A percentile compares a stretch with the other conserved stretches of the same genome.
These are phyloP conservation scores for Rutstroemia sp. DNA, from an alignment of 2,329 filamentous ascomycete species.

Conservation along the genomic window DNA sequence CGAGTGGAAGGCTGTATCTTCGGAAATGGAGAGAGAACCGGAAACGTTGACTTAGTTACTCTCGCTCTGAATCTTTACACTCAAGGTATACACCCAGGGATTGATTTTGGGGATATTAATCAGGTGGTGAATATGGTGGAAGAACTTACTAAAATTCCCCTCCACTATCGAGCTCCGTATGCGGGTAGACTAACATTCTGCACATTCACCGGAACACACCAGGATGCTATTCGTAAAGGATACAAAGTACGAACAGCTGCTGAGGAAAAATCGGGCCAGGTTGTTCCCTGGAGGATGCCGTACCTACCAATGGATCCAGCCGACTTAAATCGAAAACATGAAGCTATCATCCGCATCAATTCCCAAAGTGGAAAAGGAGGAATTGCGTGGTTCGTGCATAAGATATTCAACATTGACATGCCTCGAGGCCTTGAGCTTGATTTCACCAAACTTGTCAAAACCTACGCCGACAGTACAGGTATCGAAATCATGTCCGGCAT, in stretches of 20 bases:
- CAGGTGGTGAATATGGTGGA: constrained; percentile 79
- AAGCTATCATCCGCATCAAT: constrained; percentile 92
- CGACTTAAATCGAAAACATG: constrained; percentile 86
- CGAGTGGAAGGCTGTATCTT: constrained; percentile 86
- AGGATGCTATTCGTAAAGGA: constrained; percentile 87
- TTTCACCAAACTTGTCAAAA: constrained; percentile 15
- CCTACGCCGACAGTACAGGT: background rate
- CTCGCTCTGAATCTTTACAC: constrained; percentile 87
- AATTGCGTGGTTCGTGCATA: constrained; percentile 75
- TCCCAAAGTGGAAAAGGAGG: constrained; percentile 89
- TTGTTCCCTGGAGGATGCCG: constrained; percentile 71
- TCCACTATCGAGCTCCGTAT: constrained; percentile 80
- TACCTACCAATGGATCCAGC: constrained; percentile 85
- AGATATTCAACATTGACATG: constrained; percentile 2
- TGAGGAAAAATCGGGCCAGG: constrained; percentile 46
- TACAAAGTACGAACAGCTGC: constrained; percentile 22
- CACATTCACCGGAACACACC: constrained; percentile 81
- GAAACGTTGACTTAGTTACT: constrained; percentile 87
- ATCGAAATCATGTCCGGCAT: background rate
- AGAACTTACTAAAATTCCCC: constrained; percentile 81
- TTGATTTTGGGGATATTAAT: constrained; percentile 84
- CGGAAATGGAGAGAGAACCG: constrained; percentile 85
- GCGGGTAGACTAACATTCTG: constrained; percentile 78
- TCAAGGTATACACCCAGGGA: constrained; percentile 72
- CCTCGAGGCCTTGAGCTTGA: background rate